Evolutionary conservation across 768 basidiomycete genomes (phyloP).

Genomic region (Arthromyces matolae): DNA sequence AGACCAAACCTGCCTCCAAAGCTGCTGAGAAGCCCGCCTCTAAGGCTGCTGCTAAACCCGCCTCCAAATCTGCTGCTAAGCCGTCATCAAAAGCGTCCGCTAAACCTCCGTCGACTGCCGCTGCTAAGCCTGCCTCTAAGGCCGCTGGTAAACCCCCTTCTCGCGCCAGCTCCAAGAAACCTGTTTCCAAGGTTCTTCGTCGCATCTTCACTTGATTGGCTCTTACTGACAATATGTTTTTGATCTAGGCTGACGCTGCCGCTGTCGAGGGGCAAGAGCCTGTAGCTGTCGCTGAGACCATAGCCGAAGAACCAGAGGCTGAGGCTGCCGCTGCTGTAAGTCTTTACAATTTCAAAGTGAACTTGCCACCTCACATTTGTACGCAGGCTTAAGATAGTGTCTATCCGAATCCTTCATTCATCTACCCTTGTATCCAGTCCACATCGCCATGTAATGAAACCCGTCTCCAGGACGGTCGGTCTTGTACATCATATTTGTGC

Average conservation of each 20-base stretch:
- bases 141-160: constrained; percentile 52
- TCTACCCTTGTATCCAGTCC: constrained; percentile 10
- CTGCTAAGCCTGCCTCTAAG: constrained; percentile 42
- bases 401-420: constrained; percentile 5
- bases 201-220: not conserved
- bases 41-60: constrained; percentile 29
- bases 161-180: constrained; percentile 58
- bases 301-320: constrained; percentile 52
- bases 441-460: constrained; percentile 9
- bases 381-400: constrained; percentile 7
- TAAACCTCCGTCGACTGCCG: constrained; percentile 40
- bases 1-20: constrained; percentile 44
- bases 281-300: constrained; percentile 40
- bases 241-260: constrained; percentile 20
- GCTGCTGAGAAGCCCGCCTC: constrained; percentile 32
- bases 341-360: too few species aligned
- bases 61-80: constrained; percentile 38
- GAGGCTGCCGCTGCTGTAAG: constrained; percentile 33
- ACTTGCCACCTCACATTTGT: too few species aligned
- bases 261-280: constrained; percentile 37
- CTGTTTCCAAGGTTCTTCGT: constrained; percentile 58
- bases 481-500: constrained; percentile 10
- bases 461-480: constrained; percentile 10
- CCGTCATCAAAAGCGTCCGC: constrained; percentile 40
- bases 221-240: not conserved